A percentile compares a stretch with the other conserved stretches of the same genome.
phyloP scores from a whole-genome alignment of 164 flowering plant genomes.

The Chimonanthus praecox region DNA sequence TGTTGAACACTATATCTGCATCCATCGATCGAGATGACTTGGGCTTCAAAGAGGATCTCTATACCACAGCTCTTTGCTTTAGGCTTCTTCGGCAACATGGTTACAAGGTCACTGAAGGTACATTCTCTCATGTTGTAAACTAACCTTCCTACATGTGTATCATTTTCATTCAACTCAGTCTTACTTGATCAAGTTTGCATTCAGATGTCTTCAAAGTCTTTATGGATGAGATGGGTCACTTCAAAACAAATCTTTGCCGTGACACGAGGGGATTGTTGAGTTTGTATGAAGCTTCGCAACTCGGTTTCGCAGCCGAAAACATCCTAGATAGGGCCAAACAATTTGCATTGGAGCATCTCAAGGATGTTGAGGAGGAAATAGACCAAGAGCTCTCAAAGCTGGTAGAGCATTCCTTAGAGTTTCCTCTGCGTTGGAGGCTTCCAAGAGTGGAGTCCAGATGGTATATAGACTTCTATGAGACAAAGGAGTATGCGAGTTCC shows the following conservation, averaged over 20 bases:
- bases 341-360: constrained; percentile 24
- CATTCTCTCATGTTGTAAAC: neutral
- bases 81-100: constrained; percentile 15
- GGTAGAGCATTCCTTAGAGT: constrained; percentile 20
- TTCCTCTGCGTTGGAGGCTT: constrained; percentile 42
- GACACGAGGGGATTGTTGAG: constrained; percentile 24
- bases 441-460: constrained; percentile 24
- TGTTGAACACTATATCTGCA: neutral
- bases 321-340: constrained; percentile 37
- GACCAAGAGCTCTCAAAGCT: constrained; percentile 7
- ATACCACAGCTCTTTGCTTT: constrained; percentile 8
- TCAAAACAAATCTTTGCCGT: constrained; percentile 4
- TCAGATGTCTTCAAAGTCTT: constrained; percentile 26
- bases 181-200: neutral
- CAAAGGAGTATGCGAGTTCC: neutral
- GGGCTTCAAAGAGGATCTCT: neutral
- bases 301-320: constrained; percentile 39
- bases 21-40: neutral
- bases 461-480: constrained; percentile 11
- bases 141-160: neutral
- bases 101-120: constrained; percentile 8
- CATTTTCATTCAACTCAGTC: neutral
- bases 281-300: constrained; percentile 35
- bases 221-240: constrained; percentile 24
- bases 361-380: neutral